Base-by-base conservation (phyloP, 2,329 filamentous ascomycete species). In the Botrytis byssoidea region DNA sequence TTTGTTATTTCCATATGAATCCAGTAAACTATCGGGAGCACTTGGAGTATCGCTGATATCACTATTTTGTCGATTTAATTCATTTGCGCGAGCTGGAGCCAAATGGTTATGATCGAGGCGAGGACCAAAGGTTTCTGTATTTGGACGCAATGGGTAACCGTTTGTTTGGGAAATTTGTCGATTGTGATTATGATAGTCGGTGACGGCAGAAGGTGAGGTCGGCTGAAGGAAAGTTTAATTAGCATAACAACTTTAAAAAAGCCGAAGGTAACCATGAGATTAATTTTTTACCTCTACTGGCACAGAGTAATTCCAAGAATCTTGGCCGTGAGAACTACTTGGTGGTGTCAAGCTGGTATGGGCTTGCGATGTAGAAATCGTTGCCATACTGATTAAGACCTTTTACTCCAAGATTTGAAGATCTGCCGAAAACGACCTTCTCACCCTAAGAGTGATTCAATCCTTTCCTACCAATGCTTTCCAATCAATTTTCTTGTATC, bases 11-110 rank as follows among this genome's bases (percentile, higher is more conserved):
- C 79, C 79, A 77, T 86, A 85, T 68, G 85, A 80, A 63, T 87
- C 85, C 57, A 84, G 74, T 22, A 85, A 76, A 78, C 83, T 85
- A 72, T 88, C 86, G n/a, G 83, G 81, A 20, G 84, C 84, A 75
- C 82, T 84, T 55, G 79, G 81, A 65, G 79, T 81, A 5, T 83
- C 82, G 70, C 83, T 83, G 67, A 84, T 79, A 72, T 84, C 84
- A 59, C 81, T 82, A 67, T 83, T 82, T 55, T 85, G 84, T 71
- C 83, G 81, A 73, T 78, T 81, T 63, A 84, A 79, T 44, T 81
- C 81, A 74, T 80, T 79, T 44, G 82, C 77, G 70, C 81, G 79
- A 51, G 80, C 81, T 22, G 83, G 80, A 32, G 77, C 79, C 51
- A 83, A 78, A 73, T 82, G 75, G 60, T 73, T 77, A n/a, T 76